A percentile compares a stretch with the other conserved stretches of the same genome.
Conservation (phyloP, 2,329 filamentous ascomycete species). For the Coniella lustricola region DNA sequence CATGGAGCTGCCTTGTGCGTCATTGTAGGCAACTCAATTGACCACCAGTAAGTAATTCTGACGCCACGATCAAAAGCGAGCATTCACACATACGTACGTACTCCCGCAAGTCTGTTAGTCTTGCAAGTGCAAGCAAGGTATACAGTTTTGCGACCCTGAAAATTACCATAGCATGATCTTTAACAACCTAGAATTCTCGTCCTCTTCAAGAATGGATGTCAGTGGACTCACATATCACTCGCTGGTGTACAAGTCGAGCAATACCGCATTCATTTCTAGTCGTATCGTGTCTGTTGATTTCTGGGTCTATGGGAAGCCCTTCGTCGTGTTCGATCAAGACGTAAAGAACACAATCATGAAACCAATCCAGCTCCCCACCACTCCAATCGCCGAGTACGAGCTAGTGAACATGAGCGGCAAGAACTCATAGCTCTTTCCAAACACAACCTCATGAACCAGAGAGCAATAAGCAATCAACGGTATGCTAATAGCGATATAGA, state of each 20-base stretch:
- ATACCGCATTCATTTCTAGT: not conserved
- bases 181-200: too few species aligned
- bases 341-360: conserved; percentile 89
- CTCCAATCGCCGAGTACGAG: conserved; percentile 88
- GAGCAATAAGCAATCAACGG: conserved; percentile 87
- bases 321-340: conserved; percentile 28
- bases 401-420: conserved; percentile 95
- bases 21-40: too few species aligned
- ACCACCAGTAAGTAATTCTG: too few species aligned
- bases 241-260: too few species aligned
- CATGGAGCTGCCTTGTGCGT: too few species aligned
- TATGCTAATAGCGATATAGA: conserved; percentile 86
- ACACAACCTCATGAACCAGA: conserved; percentile 72
- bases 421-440: conserved; percentile 79
- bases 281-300: not conserved
- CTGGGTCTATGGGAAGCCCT: not conserved
- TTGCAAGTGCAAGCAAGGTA: not conserved
- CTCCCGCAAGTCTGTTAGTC: too few species aligned
- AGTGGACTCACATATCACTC: too few species aligned
- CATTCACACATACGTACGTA: too few species aligned
- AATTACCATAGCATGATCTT: too few species aligned
- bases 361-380: conserved; percentile 90
- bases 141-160: too few species aligned
- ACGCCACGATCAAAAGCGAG: too few species aligned
- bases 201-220: too few species aligned